Base-by-base conservation (phyloP, 2,329 filamentous ascomycete species). In the Ophiostoma perfectum region DNA sequence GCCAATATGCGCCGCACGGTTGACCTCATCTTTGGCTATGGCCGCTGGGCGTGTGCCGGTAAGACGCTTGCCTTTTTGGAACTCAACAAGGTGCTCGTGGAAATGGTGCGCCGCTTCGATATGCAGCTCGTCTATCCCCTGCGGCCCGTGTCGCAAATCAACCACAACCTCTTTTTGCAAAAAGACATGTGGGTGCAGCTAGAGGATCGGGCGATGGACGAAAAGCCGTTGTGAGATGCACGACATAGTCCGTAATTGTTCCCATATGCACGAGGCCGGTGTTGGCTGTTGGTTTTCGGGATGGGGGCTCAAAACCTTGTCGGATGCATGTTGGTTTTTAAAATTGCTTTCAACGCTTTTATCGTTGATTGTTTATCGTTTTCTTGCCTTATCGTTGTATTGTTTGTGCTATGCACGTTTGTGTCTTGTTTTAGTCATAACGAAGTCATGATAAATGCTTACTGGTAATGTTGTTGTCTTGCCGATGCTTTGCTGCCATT, bases 21-120 rank as follows among this genome's bases (percentile, higher is more conserved):
- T 42, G 79, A 80, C 49, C 72, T 80, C 12, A 73, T 79, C 9
- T 82, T 82, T 72, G 78, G 78, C 3, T 74, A 75, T 44, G 80
- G 81, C 3, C 70, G 74, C 39, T 79, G 75, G 70, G 72, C 75
- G 68, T 82, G 81, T 69, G 72, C 81, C 5, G 81, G 81, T 0
- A 80, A 78, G 72, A 72, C 76, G 36, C 77, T 82, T 41, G 80
- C 80, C 0, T 72, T 78, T 62, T 76, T 81, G 69, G 80, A 82
- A 73, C 69, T 82, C 52, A 78, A 79, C 71, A 82, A 74, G 72
- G 65, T 70, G 16, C 70, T 72, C 36, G 69, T 72, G 39, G 73
- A 74, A 36, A 38, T 71, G 39, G 65, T 71, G 63, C 71, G 71
- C 4, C 70, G 70, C 16, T 76, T 76, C 58, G 74, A 76, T 66